Evolutionary conservation across 2,329 filamentous ascomycete genomes (phyloP), one percentile per base, ranked within the genome.

Genomic region (Cadophora malorum): DNA sequence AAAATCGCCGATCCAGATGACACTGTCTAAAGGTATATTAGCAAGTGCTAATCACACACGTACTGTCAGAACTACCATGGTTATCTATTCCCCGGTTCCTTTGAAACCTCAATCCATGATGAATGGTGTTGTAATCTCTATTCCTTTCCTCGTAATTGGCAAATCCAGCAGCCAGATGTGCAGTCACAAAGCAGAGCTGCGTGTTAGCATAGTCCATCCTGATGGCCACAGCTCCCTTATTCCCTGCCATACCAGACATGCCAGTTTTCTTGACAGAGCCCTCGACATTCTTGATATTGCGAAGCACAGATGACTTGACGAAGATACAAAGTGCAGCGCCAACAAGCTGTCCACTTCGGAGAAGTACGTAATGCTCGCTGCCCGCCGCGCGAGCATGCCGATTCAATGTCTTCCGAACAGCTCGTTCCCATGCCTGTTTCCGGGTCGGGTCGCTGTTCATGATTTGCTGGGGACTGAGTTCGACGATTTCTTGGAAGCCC

Each of bases 401-500:
- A 74, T 98, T 97, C 49, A 99, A 80, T 16, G 90, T 93, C 56
- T 83, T 84, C 72, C 90, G 90, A 28, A 98, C 94, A 4, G 92
- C 90, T 64, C 85, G 82, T 78, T 99, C 96, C 96, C 96, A 99
- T 23, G 90, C 82, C 71, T 93, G 90, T 72, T 95, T 92, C 64
- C 92, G 87, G 3, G 90, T 88, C 0, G 96, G 96, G 77, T 99
- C 95, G 69, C 94, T 98, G 72, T 96, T 97, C 94, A 99, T 97
- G 76, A 99, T 98, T 76, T 99, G 96, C 78, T 98, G 95, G 19
- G 96, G 96, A 74, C 93, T 97, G 58, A 99, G 83, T 76, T 97
- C 93, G n/a, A 99, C 96, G 70, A 99, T 98, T 79, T 99, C 96
- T 77, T 99, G 96, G 75, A 99, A 98, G 0, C 93, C 96, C 19